Evolutionary conservation across 2,329 filamentous ascomycete species (phyloP).

Genomic region (Colletotrichum sansevieriae): DNA sequence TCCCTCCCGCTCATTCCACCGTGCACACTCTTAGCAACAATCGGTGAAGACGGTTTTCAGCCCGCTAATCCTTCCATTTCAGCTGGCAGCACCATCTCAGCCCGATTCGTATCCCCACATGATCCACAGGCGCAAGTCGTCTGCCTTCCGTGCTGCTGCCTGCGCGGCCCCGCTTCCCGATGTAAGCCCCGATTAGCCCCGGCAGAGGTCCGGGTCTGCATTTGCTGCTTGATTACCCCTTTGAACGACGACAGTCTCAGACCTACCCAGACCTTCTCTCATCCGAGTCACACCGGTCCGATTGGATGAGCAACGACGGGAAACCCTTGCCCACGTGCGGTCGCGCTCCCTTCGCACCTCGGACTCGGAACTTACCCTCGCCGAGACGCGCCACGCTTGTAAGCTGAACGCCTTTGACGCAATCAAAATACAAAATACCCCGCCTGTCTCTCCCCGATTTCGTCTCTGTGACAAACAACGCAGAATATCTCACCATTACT

Average conservation of each 20-base stretch:
- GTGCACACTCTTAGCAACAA: background rate
- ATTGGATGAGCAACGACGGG: background rate
- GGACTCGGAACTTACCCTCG: conserved; percentile 6
- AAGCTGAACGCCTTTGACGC: conserved; percentile 3
- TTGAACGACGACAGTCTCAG: too few relatives aligned
- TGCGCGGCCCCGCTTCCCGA: conserved; percentile 14
- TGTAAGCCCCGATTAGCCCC: background rate
- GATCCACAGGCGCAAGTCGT: background rate
- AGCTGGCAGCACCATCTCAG: background rate
- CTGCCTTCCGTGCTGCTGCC: conserved; percentile 2
- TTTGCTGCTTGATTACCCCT: too few relatives aligned
- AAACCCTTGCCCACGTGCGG: conserved; percentile 11
- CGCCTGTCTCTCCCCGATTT: background rate
- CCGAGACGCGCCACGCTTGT: background rate
- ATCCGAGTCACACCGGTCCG: conserved; percentile 13
- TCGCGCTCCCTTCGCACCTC: conserved; percentile 25
- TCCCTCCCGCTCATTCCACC: background rate
- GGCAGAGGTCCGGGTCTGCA: background rate
- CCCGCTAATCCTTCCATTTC: background rate
- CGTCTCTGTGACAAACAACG: background rate
- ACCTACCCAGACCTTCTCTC: too few relatives aligned
- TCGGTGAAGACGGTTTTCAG: background rate
- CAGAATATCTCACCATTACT: background rate
- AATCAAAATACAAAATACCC: conserved; percentile 24
- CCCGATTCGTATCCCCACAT: background rate